Evolutionary conservation across 352 stramenopile genomes (phyloP).

Genomic region (Chrysophaeum taylorii): DNA sequence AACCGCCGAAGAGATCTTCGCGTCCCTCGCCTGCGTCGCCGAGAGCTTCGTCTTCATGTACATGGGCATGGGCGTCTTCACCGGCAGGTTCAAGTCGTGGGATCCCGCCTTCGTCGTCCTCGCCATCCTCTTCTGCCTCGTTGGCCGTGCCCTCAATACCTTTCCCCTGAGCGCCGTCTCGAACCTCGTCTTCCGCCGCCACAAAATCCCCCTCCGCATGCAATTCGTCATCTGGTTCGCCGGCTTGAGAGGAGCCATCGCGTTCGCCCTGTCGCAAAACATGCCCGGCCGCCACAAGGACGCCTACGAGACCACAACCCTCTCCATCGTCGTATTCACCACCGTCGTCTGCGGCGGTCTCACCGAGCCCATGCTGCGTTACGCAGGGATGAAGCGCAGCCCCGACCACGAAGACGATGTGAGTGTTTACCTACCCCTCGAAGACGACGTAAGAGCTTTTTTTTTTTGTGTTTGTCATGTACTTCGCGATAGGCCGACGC

Average conservation of each 20-base stretch:
- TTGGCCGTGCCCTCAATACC: slow-evolving; percentile 77
- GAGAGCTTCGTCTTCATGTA: slow-evolving; percentile 78
- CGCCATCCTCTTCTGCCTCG: slow-evolving; percentile 68
- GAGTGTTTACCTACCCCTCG: no score
- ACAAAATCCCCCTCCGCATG: slow-evolving; percentile 66
- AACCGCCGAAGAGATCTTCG: slow-evolving; percentile 70
- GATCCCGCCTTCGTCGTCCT: slow-evolving; percentile 69
- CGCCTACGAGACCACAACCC: slow-evolving; percentile 56
- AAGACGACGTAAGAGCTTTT: no score
- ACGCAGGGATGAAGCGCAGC: slow-evolving; percentile 8
- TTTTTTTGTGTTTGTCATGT: no score
- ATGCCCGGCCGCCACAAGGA: slow-evolving; percentile 84
- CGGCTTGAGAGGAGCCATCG: slow-evolving; percentile 65
- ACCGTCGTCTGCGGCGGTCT: slow-evolving; percentile 84
- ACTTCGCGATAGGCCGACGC: no score
- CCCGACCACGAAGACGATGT: slow-evolving; percentile 4
- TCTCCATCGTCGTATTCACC: slow-evolving; percentile 86
- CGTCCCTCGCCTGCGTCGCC: slow-evolving; percentile 55
- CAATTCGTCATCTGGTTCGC: slow-evolving; percentile 77
- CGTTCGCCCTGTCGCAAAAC: slow-evolving; percentile 79
- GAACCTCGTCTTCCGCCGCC: slow-evolving; percentile 44
- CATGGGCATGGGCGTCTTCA: slow-evolving; percentile 69
- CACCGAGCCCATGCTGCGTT: slow-evolving; percentile 57
- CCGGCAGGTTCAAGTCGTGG: slow-evolving; percentile 53
- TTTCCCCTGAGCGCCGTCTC: slow-evolving; percentile 67